phyloP scores from a whole-genome alignment of 1,284 basidiomycete genomes.

The Pascua guehoae region DNA sequence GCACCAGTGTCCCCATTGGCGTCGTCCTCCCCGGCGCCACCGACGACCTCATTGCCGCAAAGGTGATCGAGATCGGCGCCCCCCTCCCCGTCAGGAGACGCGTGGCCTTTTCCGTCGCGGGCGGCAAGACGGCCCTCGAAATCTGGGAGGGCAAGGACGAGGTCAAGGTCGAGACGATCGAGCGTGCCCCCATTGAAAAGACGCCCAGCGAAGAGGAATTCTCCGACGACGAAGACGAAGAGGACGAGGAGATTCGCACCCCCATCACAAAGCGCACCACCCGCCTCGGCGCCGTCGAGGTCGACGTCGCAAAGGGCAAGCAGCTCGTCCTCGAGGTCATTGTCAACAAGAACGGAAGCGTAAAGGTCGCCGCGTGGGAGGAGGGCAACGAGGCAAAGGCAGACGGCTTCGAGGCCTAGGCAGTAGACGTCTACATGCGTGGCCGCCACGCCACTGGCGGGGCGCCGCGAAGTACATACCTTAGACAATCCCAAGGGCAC shows the following conservation, averaged over 20 bases:
- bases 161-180: conserved; percentile 68
- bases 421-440: not conserved
- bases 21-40: conserved; percentile 67
- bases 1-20: conserved; percentile 69
- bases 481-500: no score
- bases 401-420: conserved; percentile 31
- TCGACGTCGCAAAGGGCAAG: conserved; percentile 55
- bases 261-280: conserved; percentile 62
- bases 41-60: conserved; percentile 53
- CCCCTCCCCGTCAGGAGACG: conserved; percentile 72
- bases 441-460: no score
- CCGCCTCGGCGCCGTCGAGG: conserved; percentile 53
- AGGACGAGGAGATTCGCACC: conserved; percentile 65
- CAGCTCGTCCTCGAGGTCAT: conserved; percentile 63
- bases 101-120: conserved; percentile 65
- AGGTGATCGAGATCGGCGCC: conserved; percentile 67
- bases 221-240: conserved; percentile 52
- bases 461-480: no score
- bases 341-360: conserved; percentile 56
- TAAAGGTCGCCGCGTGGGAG: conserved; percentile 57
- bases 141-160: conserved; percentile 83
- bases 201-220: conserved; percentile 35
- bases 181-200: conserved; percentile 41
- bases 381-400: conserved; percentile 49
- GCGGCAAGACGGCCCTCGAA: conserved; percentile 65